Percentiles rank a stretch among this genome's conserved stretches.
Conservation (phyloP, 2,329 filamentous ascomycete species). For the Lachnellula hyalina region DNA sequence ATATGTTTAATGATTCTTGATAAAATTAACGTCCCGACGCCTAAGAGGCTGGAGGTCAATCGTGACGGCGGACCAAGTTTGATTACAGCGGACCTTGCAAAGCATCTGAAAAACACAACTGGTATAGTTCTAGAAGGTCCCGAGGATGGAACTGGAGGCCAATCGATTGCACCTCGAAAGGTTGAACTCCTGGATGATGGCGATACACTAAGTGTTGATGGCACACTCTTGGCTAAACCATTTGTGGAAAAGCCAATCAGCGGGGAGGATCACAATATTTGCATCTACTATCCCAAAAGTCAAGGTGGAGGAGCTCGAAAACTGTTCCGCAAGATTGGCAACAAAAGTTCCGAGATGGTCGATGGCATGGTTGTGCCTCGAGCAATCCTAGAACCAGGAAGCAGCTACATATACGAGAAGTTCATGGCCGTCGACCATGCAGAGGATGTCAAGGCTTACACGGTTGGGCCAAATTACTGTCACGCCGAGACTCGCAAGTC, state of each 20-base stretch:
- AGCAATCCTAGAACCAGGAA: constrained; percentile 71
- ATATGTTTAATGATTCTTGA: constrained; percentile 85
- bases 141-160: constrained; percentile 58
- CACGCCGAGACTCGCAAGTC: constrained; percentile 97
- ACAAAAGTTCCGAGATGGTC: constrained; percentile 96
- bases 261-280: constrained; percentile 97
- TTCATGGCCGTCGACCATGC: constrained; percentile 96
- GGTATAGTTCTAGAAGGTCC: constrained; percentile 70
- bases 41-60: constrained; percentile 82
- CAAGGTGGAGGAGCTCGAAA: constrained; percentile 84
- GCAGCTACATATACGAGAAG: constrained; percentile 95
- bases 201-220: constrained; percentile 84
- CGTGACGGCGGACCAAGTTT: constrained; percentile 84
- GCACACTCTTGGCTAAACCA: constrained; percentile 74
- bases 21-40: constrained; percentile 82
- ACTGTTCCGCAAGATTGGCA: constrained; percentile 94
- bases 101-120: constrained; percentile 74
- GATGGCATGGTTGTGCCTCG: constrained; percentile 69
- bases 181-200: constrained; percentile 87
- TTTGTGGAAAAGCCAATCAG: constrained; percentile 99
- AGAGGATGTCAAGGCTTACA: constrained; percentile 98
- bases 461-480: constrained; percentile 86
- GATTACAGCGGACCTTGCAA: constrained; percentile 71
- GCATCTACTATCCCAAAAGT: constrained; percentile 90
- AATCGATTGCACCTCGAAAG: constrained; percentile 47